Conservation (phyloP, 768 basidiomycete genomes). For the Amanita exitialis region DNA sequence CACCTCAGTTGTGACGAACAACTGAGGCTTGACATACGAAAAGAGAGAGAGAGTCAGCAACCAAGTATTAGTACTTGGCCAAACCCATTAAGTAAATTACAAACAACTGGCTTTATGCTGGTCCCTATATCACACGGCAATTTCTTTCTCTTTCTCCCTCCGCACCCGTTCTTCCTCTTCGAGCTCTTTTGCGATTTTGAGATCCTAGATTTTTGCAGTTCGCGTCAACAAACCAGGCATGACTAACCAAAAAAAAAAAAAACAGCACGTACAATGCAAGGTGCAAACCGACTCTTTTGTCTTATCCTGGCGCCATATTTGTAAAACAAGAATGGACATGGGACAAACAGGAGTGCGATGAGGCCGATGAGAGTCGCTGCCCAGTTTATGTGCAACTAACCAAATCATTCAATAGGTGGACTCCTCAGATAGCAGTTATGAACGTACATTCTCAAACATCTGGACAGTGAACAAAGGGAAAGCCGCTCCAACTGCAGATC, state of each 20-base stretch:
- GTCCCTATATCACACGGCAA: too few relatives aligned
- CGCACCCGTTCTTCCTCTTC: too few relatives aligned
- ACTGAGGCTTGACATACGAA: too few relatives aligned
- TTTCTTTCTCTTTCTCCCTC: too few relatives aligned
- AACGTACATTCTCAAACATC: conserved; percentile 44
- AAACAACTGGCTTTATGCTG: too few relatives aligned
- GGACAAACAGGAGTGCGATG: conserved; percentile 46
- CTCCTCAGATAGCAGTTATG: neutral
- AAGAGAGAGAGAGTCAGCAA: too few relatives aligned
- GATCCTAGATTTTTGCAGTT: neutral
- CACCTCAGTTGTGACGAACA: too few relatives aligned
- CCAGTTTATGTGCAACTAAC: conserved; percentile 39
- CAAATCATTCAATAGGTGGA: neutral
- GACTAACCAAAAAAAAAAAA: neutral
- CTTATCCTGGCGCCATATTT: conserved; percentile 54
- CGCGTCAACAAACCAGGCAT: too few relatives aligned
- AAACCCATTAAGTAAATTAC: too few relatives aligned
- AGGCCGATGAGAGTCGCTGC: conserved; percentile 47
- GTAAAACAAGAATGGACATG: conserved; percentile 63
- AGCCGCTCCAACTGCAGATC: conserved; percentile 44
- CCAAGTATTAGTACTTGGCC: too few relatives aligned
- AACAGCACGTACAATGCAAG: conserved; percentile 28
- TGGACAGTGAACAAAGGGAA: conserved; percentile 62
- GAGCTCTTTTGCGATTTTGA: too few relatives aligned
- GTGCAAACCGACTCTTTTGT: conserved; percentile 46